Conservation (phyloP, 208 protist genomes). For the Naegleria lovaniensis region DNA sequence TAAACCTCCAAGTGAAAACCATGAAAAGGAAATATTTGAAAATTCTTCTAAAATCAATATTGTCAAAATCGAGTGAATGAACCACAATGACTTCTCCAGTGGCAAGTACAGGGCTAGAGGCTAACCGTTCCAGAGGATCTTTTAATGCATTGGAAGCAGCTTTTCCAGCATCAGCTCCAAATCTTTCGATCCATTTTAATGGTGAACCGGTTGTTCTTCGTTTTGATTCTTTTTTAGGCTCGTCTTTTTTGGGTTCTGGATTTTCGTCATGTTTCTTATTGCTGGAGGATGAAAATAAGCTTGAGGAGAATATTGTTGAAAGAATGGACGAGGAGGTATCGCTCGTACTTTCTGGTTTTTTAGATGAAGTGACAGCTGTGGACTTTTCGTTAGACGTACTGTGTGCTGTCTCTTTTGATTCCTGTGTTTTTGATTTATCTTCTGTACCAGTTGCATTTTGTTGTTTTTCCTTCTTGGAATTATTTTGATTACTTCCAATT, state of each 20-base stretch:
- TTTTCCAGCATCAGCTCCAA: slow-evolving; percentile 21
- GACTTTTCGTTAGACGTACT: background rate
- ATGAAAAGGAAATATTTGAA: background rate
- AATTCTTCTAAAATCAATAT: background rate
- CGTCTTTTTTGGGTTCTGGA: background rate
- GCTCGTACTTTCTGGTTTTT: background rate
- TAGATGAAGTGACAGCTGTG: background rate
- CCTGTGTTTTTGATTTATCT: background rate
- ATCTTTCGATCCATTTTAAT: background rate
- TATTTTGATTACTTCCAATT: background rate
- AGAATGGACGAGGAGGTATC: background rate
- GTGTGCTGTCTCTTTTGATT: background rate
- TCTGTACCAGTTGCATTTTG: too few species aligned
- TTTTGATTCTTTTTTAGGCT: background rate
- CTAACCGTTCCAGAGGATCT: background rate
- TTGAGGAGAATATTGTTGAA: background rate
- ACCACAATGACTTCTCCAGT: slow-evolving; percentile 21
- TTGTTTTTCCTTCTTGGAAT: too few species aligned
- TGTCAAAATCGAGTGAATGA: background rate
- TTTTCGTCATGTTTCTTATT: background rate
- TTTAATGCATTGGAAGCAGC: background rate
- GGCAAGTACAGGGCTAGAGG: background rate
- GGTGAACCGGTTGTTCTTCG: background rate
- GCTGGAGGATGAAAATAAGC: background rate
- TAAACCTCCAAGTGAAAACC: background rate